Evolutionary conservation across 2,329 filamentous ascomycete species (phyloP), one percentile per base, ranked within the genome.

Genomic region (Canariomyces notabilis): DNA sequence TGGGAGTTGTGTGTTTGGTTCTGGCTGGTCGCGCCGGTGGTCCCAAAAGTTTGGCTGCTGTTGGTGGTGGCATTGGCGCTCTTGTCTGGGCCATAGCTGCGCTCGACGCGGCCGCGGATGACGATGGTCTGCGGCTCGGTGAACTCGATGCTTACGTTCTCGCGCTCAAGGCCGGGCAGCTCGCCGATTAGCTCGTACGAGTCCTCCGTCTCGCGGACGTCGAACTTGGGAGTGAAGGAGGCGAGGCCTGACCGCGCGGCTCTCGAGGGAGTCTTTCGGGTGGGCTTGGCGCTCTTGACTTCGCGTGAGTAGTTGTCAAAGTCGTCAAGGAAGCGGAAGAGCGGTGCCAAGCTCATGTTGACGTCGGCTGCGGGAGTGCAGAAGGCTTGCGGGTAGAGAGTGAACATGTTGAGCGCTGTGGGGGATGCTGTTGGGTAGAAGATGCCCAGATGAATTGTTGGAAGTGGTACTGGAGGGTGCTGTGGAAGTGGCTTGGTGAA

Each of bases 151-250:
- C 76, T 72, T 59, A 93, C 72, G 60, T 90, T 74, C 58, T 87
- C 80, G 69, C 87, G 85, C 52, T 78, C 77, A 54, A 90, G 73
- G 42, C 87, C 87, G 0, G 87, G 82, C 4, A 91, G 79, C 66
- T 91, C 87, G 59, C 87, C 87, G 59, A 90, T 80, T 15, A 91
- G 82, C 66, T 91, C 82, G 62, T 89, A 93, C 52, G 71, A 64
- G 7, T 79, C 68, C 52, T 76, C 75, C 9, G 77, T 79, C 71
- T 93, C 87, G 63, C 79, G 82, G 52, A 91, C 75, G 60, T 91
- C 87, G 61, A 91, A 91, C 66, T 82, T 85, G 44, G 87, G 87
- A 50, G 77, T 77, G 77, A 89, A 89, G 37, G 47, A 33, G 18
- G 37, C 12, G 4, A 23, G 41, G 22, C 20, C 43, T 3, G 37